These are phyloP conservation scores for Podila clonocystis DNA, from an alignment of 192 early-diverging fungal genomes.

Conservation along the genomic window DNA sequence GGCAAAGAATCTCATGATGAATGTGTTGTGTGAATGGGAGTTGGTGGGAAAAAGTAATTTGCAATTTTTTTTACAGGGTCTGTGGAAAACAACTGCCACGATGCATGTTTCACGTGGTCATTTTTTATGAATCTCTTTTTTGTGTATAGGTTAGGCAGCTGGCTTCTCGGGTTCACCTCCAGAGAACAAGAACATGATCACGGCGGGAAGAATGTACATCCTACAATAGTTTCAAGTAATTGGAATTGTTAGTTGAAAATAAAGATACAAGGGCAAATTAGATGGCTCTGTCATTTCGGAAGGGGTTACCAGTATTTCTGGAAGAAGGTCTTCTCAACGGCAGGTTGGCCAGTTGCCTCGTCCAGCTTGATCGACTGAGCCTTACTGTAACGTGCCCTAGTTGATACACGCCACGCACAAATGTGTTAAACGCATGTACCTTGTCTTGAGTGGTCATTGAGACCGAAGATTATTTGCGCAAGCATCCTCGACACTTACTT, in stretches of 20 bases:
- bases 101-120: not conserved
- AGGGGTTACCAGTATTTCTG: conserved; percentile 47
- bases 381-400: conserved; percentile 20
- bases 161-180: conserved; percentile 51
- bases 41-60: conserved; percentile 8
- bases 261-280: not conserved
- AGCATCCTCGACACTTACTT: conserved; percentile 21
- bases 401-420: no score
- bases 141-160: conserved; percentile 10
- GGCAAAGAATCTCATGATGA: conserved; percentile 30
- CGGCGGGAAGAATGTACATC: conserved; percentile 33
- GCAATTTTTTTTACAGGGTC: no score
- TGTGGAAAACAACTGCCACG: not conserved
- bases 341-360: conserved; percentile 35
- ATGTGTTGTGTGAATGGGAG: conserved; percentile 1
- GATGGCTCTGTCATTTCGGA: not conserved
- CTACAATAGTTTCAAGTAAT: conserved; percentile 2
- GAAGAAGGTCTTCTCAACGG: conserved; percentile 45
- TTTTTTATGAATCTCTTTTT: not conserved
- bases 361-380: conserved; percentile 50
- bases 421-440: no score
- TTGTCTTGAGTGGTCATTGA: no score
- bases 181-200: conserved; percentile 33
- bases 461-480: not conserved
- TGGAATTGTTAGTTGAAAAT: not conserved